A percentile compares a stretch with the other conserved stretches of the same genome.
These are phyloP conservation scores for Escovopsis sp. DNA, from an alignment of 2,329 filamentous ascomycete species.

Conservation along the genomic window DNA sequence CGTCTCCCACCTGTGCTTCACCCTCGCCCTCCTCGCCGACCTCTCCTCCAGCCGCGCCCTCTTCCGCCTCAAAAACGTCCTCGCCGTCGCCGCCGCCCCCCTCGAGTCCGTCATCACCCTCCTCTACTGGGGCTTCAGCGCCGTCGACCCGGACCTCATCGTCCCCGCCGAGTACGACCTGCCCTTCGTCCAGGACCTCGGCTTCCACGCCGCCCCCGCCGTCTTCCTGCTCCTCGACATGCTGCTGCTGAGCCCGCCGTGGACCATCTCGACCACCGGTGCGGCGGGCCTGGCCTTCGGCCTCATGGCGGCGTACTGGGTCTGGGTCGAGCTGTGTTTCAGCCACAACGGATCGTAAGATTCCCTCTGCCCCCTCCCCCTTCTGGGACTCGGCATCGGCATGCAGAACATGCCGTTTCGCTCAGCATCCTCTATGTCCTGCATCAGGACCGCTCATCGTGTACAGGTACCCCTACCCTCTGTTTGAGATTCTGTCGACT, in stretches of 20 bases:
- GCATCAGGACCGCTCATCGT: too few relatives aligned
- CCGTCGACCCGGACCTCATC: constrained; percentile 38
- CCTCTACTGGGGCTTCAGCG: constrained; percentile 56
- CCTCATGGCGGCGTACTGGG: constrained; percentile 57
- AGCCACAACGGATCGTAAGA: constrained; percentile 48
- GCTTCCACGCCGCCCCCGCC: constrained; percentile 52
- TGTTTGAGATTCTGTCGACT: constrained; percentile 57
- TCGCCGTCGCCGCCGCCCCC: constrained; percentile 51
- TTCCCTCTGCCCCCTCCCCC: too few relatives aligned
- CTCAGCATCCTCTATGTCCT: too few relatives aligned
- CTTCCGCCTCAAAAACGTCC: constrained; percentile 51
- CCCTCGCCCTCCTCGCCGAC: constrained; percentile 48
- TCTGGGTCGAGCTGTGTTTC: constrained; percentile 62
- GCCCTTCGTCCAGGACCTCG: constrained; percentile 41
- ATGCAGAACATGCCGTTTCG: constrained; percentile 1
- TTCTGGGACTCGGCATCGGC: too few relatives aligned
- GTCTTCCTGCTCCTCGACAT: constrained; percentile 50
- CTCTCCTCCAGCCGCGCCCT: constrained; percentile 41
- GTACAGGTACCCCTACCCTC: constrained; percentile 67
- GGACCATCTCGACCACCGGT: constrained; percentile 47
- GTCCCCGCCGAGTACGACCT: constrained; percentile 41
- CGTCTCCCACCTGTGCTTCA: constrained; percentile 46
- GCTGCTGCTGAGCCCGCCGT: constrained; percentile 56
- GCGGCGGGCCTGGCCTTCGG: constrained; percentile 42
- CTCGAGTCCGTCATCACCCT: constrained; percentile 57